Evolutionary conservation across 345 rosid species (phyloP), one percentile per base, ranked within the genome.

Genomic region (Kernera saxatilis): DNA sequence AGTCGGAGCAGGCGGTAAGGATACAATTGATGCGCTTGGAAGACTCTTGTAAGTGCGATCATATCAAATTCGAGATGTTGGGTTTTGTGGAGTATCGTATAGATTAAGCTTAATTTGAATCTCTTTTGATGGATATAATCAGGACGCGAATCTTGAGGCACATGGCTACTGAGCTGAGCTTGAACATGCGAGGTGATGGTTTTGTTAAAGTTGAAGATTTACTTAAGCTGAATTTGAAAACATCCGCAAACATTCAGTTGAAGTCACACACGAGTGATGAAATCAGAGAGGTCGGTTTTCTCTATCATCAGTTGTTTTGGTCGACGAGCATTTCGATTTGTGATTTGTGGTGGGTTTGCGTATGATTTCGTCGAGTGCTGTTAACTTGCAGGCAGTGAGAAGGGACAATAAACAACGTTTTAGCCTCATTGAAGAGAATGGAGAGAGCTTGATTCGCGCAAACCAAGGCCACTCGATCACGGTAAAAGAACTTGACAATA

Each of bases 401-500:
- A 87, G 64, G 71, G 97, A 93, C 76, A 93, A 85, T 61, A 93
- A 92, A 74, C 97, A 88, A 75, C 81, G 98, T 17, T 84, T 93
- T 67, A 80, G 91, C 60, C 92, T 93, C 13, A 27, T 84, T 18
- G 96, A 87, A 74, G 98, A 90, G 70, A 79, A 84, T 18, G 94
- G 85, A 11, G 92, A 87, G 77, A 85, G 88, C 78, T 69, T 85
- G 48, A 86, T 91, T 32, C 97, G 94, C 29, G 98, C 97, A 54
- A 93, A 93, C 78, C 98, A 91, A 85, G 98, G 98, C 40, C 98
- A 93, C 73, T 82, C 98, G 0, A 62, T 93, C 52, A 76, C 72
- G 84, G 94, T 90, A 71, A 73, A 30, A 14, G n/a, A 46, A 35
- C 8, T 60, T 22, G 5, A 14, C 41, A 29, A 36, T 15, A 19